Evolutionary conservation across 306 rosid species (phyloP).

Genomic region (Vigna reflexopilosa): DNA sequence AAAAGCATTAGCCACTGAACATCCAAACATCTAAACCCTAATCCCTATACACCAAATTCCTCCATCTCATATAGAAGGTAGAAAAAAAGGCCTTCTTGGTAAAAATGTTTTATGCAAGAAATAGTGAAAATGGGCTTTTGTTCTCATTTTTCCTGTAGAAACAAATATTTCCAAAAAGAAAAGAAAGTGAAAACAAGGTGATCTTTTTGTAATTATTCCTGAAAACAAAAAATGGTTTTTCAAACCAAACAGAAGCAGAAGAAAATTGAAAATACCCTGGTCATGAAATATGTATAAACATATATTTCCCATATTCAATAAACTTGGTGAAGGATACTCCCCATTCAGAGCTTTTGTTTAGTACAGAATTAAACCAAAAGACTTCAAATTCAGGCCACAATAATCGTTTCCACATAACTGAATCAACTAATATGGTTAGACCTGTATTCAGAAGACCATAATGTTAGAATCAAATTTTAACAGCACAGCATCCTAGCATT

Average conservation of each 20-base stretch:
- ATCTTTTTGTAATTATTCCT: not conserved
- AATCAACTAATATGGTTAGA: conserved; percentile 78
- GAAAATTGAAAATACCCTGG: conserved; percentile 20
- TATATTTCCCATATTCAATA: conserved; percentile 24
- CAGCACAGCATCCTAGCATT: not conserved
- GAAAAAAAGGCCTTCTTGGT: not conserved
- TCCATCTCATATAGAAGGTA: conserved; percentile 17
- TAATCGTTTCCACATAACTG: conserved; percentile 85
- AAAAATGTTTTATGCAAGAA: not conserved
- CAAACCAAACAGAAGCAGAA: conserved; percentile 7
- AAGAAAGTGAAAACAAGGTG: not conserved
- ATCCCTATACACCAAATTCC: conserved; percentile 15
- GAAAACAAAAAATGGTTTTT: not conserved
- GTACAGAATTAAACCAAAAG: conserved; percentile 93
- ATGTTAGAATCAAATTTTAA: conserved; percentile 39
- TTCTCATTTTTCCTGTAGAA: not conserved
- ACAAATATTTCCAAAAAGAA: not conserved
- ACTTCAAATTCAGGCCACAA: conserved; percentile 99
- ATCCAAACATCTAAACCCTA: conserved; percentile 23
- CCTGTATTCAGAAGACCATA: conserved; percentile 60
- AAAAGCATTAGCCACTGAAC: conserved; percentile 13
- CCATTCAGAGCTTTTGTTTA: conserved; percentile 95
- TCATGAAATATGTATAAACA: conserved; percentile 20
- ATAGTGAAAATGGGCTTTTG: not conserved
- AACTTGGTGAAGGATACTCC: conserved; percentile 78